Percentiles rank a stretch among this genome's conserved stretches.
Conservation (phyloP, 768 basidiomycete genomes). For the Tylopilus vinaceipallidus region DNA sequence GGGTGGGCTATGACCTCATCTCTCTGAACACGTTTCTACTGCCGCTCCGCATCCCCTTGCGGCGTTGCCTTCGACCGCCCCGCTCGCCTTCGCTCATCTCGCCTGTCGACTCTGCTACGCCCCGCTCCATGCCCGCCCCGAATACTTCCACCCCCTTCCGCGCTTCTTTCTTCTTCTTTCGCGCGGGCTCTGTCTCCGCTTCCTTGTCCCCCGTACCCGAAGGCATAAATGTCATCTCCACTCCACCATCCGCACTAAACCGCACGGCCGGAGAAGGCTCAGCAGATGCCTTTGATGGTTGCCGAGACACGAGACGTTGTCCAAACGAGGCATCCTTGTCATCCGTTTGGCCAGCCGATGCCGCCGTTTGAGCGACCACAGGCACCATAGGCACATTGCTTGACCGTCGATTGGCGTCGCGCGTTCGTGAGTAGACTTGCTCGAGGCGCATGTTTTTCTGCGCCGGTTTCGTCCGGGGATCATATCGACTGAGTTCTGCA, state of each 20-base stretch:
- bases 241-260: slow-evolving; percentile 53
- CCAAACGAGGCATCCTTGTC: slow-evolving; percentile 67
- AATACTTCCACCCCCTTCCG: slow-evolving; percentile 74
- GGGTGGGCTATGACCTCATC: slow-evolving; percentile 14
- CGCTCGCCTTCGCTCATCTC: slow-evolving; percentile 64
- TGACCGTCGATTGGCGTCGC: slow-evolving; percentile 40
- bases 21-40: slow-evolving; percentile 79
- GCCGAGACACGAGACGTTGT: slow-evolving; percentile 49
- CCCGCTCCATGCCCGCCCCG: slow-evolving; percentile 88
- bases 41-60: slow-evolving; percentile 82
- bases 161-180: slow-evolving; percentile 34
- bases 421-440: slow-evolving; percentile 43
- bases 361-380: slow-evolving; percentile 45
- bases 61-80: slow-evolving; percentile 74
- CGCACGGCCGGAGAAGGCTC: slow-evolving; percentile 19
- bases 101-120: slow-evolving; percentile 47
- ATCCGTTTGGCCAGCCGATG: slow-evolving; percentile 27
- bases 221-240: slow-evolving; percentile 86
- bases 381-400: slow-evolving; percentile 66
- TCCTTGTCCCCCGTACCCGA: slow-evolving; percentile 30
- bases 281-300: slow-evolving; percentile 9
- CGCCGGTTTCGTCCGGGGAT: slow-evolving; percentile 51
- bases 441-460: slow-evolving; percentile 47
- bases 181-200: slow-evolving; percentile 13
- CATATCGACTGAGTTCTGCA: slow-evolving; percentile 53